Evolutionary conservation across 2,329 filamentous ascomycete genomes (phyloP), one percentile per base, ranked within the genome.

Genomic region (Arthrinium phaeospermum): DNA sequence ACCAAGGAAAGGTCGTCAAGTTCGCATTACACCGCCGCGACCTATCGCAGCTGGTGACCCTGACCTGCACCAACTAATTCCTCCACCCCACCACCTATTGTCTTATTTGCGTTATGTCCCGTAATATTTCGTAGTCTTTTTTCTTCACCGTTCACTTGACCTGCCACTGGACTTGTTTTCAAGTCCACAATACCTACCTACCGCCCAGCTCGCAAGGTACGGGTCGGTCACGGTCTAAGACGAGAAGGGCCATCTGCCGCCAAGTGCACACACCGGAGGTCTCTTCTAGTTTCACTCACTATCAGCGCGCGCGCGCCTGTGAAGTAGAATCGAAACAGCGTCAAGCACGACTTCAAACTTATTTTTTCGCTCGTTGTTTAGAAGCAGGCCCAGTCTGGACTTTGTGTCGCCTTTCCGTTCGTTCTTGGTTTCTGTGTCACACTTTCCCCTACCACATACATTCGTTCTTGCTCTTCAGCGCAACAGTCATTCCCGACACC

Each of bases 401-500:
- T 64, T 64, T 64, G 34, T 64, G 34, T 71, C 70, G 68, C 73
- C 72, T 73, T 70, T 74, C 73, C 76, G 72, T 69, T 46, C 76
- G 72, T 69, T 46, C 69, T 44, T 41, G 34, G 51, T 67, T 46
- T 46, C 70, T 72, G 46, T 61, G 72, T 74, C 75, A 74, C 75
- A 71, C 77, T 74, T 78, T 76, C 77, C 78, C 79, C 77, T 79
- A 78, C 78, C 78, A 45, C 72, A 77, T 74, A 79, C 79, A 77
- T 75, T 80, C 79, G 74, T 80, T 80, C 73, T 71, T 76, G 64
- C 71, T 49, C 72, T 75, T 70, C 72, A 72, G 57, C 74, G 74
- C 72, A 71, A 47, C 46, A 67, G 57, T 64, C 57, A 64, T 64
- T 64, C 57, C 57, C 57, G 57, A 64, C 34, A 41, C 8, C 69